These are phyloP conservation scores for Phascolomyces articulosus DNA, from an alignment of 371 early-diverging fungal genomes.

Conservation along the genomic window DNA sequence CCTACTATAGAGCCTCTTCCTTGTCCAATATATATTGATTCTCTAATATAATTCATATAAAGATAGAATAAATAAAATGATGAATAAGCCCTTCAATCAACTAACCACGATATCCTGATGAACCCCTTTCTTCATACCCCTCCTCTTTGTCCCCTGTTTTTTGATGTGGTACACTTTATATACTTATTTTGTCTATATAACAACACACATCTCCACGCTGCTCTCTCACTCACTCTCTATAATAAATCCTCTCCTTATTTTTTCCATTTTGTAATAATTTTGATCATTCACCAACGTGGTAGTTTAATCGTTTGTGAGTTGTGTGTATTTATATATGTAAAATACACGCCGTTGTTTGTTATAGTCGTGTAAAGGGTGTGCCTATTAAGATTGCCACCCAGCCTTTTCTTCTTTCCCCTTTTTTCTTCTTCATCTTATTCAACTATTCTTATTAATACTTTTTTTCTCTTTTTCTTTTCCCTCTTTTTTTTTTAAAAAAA, in stretches of 20 bases:
- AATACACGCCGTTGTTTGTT: not conserved
- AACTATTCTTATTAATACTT: not conserved
- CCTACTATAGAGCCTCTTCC: no score
- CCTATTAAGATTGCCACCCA: conserved; percentile 6
- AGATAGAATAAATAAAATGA: no score
- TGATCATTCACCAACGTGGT: conserved; percentile 6
- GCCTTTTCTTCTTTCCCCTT: conserved; percentile 3
- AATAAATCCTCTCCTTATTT: conserved; percentile 7
- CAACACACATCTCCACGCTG: not conserved
- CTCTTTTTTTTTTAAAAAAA: not conserved
- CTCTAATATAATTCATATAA: no score
- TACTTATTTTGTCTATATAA: conserved; percentile 3
- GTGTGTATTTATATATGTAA: no score
- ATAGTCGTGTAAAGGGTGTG: not conserved
- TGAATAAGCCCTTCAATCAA: not conserved
- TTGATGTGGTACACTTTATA: not conserved
- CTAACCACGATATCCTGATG: not conserved
- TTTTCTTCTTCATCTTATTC: conserved; percentile 2
- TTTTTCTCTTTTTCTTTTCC: not conserved
- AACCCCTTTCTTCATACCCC: not conserved
- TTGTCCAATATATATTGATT: no score
- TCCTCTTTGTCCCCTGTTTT: not conserved
- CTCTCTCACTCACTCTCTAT: not conserved
- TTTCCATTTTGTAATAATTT: no score
- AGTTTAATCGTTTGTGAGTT: not conserved